phyloP scores from a whole-genome alignment of 208 protist species.

The Trypanosoma cruzi region DNA sequence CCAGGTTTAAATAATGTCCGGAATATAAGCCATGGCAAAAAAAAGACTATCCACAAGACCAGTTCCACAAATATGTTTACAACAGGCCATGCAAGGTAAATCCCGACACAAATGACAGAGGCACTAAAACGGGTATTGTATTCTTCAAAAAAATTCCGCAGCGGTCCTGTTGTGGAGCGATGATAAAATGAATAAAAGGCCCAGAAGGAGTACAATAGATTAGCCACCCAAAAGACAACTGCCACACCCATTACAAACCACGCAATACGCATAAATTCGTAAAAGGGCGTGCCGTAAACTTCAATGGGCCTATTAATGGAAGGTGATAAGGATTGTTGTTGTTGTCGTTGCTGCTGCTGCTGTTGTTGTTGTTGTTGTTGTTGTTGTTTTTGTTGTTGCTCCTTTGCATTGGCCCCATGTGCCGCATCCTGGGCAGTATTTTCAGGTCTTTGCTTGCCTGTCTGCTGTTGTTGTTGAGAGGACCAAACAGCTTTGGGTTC shows the following conservation, averaged over 20 bases:
- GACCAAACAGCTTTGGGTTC: constrained; percentile 31
- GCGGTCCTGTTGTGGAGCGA: constrained; percentile 35
- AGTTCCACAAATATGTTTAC: constrained; percentile 66
- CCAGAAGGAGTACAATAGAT: constrained; percentile 68
- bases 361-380: constrained; percentile 3
- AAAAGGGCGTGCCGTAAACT: constrained; percentile 84
- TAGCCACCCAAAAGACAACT: constrained; percentile 57
- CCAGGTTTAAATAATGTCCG: constrained; percentile 61
- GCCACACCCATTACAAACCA: constrained; percentile 79
- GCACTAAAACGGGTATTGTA: constrained; percentile 54
- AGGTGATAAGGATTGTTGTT: no score
- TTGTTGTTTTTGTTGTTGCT: neutral
- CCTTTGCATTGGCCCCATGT: neutral
- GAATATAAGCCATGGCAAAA: constrained; percentile 73
- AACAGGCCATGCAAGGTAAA: constrained; percentile 84
- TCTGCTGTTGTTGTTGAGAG: constrained; percentile 28
- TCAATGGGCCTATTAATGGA: constrained; percentile 31
- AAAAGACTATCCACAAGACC: constrained; percentile 50
- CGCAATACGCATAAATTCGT: constrained; percentile 81
- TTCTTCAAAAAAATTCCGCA: constrained; percentile 57
- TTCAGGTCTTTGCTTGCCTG: neutral
- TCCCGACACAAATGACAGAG: constrained; percentile 55
- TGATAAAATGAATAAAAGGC: constrained; percentile 58
- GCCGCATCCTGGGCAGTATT: neutral
- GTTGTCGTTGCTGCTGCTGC: neutral